Evolutionary conservation across 164 flowering plant genomes (phyloP).

Genomic region (Nelumbo lutea): DNA sequence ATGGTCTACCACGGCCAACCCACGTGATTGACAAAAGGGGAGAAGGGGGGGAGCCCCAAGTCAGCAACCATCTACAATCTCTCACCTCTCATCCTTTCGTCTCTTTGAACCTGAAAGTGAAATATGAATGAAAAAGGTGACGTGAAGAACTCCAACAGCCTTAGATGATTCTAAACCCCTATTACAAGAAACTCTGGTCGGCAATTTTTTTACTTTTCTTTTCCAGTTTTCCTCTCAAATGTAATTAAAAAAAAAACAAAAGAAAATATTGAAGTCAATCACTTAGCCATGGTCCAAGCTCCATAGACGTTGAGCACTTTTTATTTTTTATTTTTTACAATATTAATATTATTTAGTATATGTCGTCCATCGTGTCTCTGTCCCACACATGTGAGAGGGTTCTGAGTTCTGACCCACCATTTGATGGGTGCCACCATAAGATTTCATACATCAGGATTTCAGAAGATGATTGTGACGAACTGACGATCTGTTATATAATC

Average conservation of each 20-base stretch:
- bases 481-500: background rate
- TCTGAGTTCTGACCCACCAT: background rate
- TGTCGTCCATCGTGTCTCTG: background rate
- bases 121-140: constrained; percentile 11
- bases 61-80: constrained; percentile 4
- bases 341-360: background rate
- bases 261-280: too few relatives aligned
- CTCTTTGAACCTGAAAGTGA: constrained; percentile 5
- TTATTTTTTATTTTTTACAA: too few relatives aligned
- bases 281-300: too few relatives aligned
- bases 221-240: background rate
- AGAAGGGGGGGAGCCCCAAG: constrained; percentile 8
- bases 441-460: background rate
- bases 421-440: background rate
- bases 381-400: background rate
- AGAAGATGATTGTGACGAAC: background rate
- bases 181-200: constrained; percentile 23
- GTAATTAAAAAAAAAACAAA: too few relatives aligned
- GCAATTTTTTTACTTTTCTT: constrained; percentile 7
- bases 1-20: constrained; percentile 18
- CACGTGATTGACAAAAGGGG: constrained; percentile 14
- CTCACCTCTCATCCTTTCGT: background rate
- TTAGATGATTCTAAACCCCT: constrained; percentile 11
- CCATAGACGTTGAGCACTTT: too few relatives aligned
- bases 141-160: constrained; percentile 24